phyloP scores from a whole-genome alignment of 148 eudicot species.

The Silene conica region DNA sequence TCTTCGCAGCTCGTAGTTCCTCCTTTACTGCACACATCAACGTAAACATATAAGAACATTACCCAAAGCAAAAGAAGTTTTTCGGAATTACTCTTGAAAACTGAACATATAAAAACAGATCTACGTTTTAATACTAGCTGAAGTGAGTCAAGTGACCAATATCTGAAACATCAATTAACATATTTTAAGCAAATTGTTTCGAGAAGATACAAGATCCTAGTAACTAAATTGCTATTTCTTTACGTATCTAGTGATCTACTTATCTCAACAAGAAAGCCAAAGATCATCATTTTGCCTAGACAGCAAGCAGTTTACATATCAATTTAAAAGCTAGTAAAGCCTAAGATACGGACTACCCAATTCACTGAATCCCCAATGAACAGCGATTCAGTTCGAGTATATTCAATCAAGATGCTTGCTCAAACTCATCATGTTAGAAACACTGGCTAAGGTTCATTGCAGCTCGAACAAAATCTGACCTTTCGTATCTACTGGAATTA shows the following conservation, averaged over 20 bases:
- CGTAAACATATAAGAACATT: slow-evolving; percentile 4
- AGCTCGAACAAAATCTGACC: neutral
- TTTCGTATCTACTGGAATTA: neutral
- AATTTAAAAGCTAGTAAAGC: too few relatives aligned
- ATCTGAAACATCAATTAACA: neutral
- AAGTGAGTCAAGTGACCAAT: neutral
- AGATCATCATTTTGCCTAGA: neutral
- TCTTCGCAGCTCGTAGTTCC: slow-evolving; percentile 60
- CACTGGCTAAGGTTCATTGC: neutral
- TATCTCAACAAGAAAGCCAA: slow-evolving; percentile 1
- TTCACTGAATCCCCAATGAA: neutral
- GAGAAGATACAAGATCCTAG: neutral
- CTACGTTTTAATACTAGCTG: neutral
- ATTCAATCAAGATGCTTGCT: neutral
- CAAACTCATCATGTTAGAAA: neutral
- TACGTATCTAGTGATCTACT: neutral
- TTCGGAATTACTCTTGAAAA: neutral
- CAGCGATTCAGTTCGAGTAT: neutral
- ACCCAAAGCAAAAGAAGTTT: neutral
- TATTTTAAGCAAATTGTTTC: neutral
- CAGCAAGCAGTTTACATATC: neutral
- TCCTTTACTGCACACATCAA: slow-evolving; percentile 59
- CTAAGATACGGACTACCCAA: neutral
- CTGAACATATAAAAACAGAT: neutral
- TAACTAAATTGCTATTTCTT: neutral